Evolutionary conservation across 2,329 filamentous ascomycete genomes (phyloP).

Genomic region (Apiospora marii): DNA sequence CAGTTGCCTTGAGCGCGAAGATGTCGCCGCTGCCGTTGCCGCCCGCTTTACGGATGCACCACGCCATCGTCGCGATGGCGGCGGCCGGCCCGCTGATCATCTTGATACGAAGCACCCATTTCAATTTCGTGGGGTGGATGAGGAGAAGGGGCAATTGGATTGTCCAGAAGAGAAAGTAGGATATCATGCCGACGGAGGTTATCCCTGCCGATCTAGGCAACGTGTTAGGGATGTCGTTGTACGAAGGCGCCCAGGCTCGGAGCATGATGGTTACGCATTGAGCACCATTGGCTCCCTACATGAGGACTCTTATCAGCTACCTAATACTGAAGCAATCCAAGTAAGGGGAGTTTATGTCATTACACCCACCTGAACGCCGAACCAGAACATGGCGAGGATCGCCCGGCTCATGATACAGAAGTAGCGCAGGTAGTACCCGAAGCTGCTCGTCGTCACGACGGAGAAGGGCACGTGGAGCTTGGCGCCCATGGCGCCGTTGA

Average conservation of each 20-base stretch:
- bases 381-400: conserved; percentile 61
- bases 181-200: conserved; percentile 60
- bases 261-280: conserved; percentile 55
- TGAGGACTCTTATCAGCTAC: too few relatives aligned
- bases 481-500: conserved; percentile 57
- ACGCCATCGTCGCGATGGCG: conserved; percentile 69
- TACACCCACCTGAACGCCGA: conserved; percentile 63
- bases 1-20: conserved; percentile 43
- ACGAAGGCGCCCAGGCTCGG: conserved; percentile 61
- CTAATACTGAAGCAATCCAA: too few relatives aligned
- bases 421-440: conserved; percentile 54
- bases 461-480: conserved; percentile 58
- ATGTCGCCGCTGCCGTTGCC: conserved; percentile 54
- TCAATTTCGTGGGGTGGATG: conserved; percentile 42
- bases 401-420: conserved; percentile 50
- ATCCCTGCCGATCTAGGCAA: conserved; percentile 60
- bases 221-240: conserved; percentile 59
- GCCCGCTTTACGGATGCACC: conserved; percentile 65
- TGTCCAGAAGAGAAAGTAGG: conserved; percentile 60
- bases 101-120: conserved; percentile 59
- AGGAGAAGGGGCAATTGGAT: conserved; percentile 42
- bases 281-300: conserved; percentile 66
- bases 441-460: conserved; percentile 52
- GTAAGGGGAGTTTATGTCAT: too few relatives aligned
- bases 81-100: conserved; percentile 61